Evolutionary conservation across 352 stramenopile genomes (phyloP), one percentile per base, ranked within the genome.

Genomic region (Aphanomyces euteiches): DNA sequence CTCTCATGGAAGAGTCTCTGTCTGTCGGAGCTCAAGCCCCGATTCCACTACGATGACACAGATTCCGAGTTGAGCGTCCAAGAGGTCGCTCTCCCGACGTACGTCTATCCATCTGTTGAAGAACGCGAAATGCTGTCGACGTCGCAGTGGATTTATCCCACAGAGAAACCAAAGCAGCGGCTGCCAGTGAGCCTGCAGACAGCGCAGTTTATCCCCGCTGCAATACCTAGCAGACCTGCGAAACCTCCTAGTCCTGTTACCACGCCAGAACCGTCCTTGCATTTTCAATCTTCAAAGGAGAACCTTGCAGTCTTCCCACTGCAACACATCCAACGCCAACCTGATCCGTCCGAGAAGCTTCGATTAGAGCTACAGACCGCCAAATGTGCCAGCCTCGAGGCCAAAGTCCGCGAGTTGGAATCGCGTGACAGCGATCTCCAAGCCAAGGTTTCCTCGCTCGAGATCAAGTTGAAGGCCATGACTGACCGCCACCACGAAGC

Each of bases 1-100:
- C 21, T 70, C 10, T 70, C 64, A 17, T 70, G 64, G 64, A 47
- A 47, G 39, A 70, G 64, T n/a, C 38, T 70, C 4, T 70, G 64
- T 34, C 4, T 70, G 19, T 61, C 45, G n/a, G 64, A 70, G 37
- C 37, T 47, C 38, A 53, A 48, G 41, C 59, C 59, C 7, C 38
- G 19, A 34, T 2, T 28, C 37, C 56, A 56, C 28, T 28, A 19
- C 12, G 54, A 41, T 61, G 54, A 61, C 34, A 41, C 13, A 37
- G 54, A 61, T 2, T 61, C 54, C 17, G 21, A n/a, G 19, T n/a
- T 4, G 19, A 61, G 54, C 21, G 28, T 61, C 6, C 54, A 61
- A 37, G 54, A 61, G 10, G 10, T 61, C 19, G 54, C 54, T 13
- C 43, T 37, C 17, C 43, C 43, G 43, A 12, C 10, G 43, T n/a